Evolutionary conservation across 768 basidiomycete genomes (phyloP), one percentile per base, ranked within the genome.

Genomic region (Lanmaoa pseudosensibilis): DNA sequence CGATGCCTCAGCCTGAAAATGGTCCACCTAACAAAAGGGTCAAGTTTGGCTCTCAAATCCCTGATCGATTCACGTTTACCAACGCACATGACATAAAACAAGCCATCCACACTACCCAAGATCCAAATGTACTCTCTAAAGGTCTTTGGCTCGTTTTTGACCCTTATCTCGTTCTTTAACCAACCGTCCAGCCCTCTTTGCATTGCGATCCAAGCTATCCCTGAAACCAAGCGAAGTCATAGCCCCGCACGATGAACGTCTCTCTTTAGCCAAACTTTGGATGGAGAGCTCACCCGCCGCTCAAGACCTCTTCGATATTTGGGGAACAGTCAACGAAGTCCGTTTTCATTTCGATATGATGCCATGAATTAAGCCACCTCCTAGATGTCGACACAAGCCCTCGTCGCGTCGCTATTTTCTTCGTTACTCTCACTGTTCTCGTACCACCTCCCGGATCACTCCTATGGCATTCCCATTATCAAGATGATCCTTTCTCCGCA

Each of bases 391-490:
- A 66, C 78, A 10, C 65, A 80, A 27, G 68, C 78, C 0, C 69
- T 80, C 13, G 59, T 85, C 21, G 56, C 84, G 0, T 81, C 85
- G 1, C 61, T 85, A 1, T 64, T 93, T 8, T 78, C 88, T 0
- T 77, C 81, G 0, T 59, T 90, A n/a, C 65, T 93, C 53, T 76
- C 73, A 5, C 72, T 94, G 1, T 73, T 90, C 15, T 84, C 88
- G 4, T 74, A 77, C 4, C 90, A 92, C 48, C 88, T 88, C 57
- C 79, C 84, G 4, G 82, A 84, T 64, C 90, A 92, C 59, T 57
- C 78, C 0, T 67, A 82, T 23, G 90, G 89, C 0, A 73, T 80
- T 37, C 78, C 87, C 0, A 81, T 93, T 34, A 71, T 90, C 48
- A 86, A 84, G 61, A 74, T 69, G 2, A 63, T 91, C 11, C 74